Base-by-base conservation (phyloP, 768 basidiomycete species). In the Inosperma sp. region DNA sequence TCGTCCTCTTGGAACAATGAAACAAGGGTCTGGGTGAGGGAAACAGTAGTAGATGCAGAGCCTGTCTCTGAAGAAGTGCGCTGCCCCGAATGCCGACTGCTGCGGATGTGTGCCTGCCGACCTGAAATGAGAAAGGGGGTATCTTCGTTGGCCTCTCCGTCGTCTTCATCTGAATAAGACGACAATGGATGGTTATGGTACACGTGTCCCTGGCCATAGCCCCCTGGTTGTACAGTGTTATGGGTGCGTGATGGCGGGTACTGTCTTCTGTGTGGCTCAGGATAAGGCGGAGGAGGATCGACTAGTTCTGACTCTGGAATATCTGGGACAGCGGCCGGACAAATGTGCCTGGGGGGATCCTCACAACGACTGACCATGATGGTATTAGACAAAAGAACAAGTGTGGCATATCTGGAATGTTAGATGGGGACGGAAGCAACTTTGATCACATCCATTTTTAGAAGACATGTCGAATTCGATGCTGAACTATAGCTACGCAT, bases 221-320 rank as follows among this genome's bases (percentile, higher is more conserved):
- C n/a, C 31, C 30, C 40, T 43, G 40, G 34, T 41, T 7, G 25
- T 22, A 23, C 29, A 48, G 51, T 63, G 61, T n/a, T 62, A 52
- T 49, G 47, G 2, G 51, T 51, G 17, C 49, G n/a, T 17, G 19
- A 27, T 16, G 49, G 13, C 35, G 45, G 17, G 22, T 48, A 40
- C 35, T 30, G 53, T 12, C 37, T 51, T 19, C 51, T 33, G 6
- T 13, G 25, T 1, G 54, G 31, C 17, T 48, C 25, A 44, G 84
- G 85, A 64, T 88, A 88, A 2, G 86, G 86, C 0, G 86, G 86
- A 8, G 86, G 86, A 3, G 86, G 86, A 56, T 88, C 85, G 16
- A 58, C 41, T 26, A 65, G 60, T 23, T 37, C 50, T 7, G 41
- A 16, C 33, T 59, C 62, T 16, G 37, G 48, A 12, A 53, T 25